Evolutionary conservation across 441 rosid species (phyloP), one percentile per base, ranked within the genome.

Genomic region (Omphalea diandra): DNA sequence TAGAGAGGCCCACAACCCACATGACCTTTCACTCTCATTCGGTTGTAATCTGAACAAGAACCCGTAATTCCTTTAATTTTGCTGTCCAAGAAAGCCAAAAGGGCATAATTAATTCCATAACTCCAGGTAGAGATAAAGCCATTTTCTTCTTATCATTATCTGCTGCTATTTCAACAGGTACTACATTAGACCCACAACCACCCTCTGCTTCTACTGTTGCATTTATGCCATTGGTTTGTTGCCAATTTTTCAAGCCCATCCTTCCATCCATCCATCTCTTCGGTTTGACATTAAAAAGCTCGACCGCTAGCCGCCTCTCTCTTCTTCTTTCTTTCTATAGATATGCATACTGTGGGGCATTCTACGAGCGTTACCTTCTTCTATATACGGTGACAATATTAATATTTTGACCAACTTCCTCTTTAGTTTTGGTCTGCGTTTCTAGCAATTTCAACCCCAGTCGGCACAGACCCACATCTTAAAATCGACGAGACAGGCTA

Each of bases 11-110:
- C 79, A 71, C 82, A 65, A 7, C 24, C 60, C 79, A 76, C 82
- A 71, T 82, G 82, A 65, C 72, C 75, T 76, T 68, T 81, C 84
- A 65, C 77, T 76, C 73, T 81, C 79, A 53, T 47, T 15, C 8
- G 67, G 78, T 63, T 72, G 79, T 69, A 69, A 59, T 63, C 5
- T 32, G 67, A 71, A 53, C 40, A 29, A 20, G 18, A 57, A 54
- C 26, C 67, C 29, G 14, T 47, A 71, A 24, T 55, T 44, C 61
- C 46, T 54, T 67, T 47, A 40, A 66, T 66, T 74, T 74, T 52
- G 67, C 29, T 6, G 40, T 47, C 67, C 67, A 62, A 29, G 40
- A 47, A 55, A 20, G 67, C 67, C 68, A 24, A 9, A n/a, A n/a
- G n/a, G 3, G 26, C 63, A 31, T 59, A 41, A 57, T 65, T 66